phyloP scores from a whole-genome alignment of 352 stramenopile genomes.

The Globisporangium cystogenes region DNA sequence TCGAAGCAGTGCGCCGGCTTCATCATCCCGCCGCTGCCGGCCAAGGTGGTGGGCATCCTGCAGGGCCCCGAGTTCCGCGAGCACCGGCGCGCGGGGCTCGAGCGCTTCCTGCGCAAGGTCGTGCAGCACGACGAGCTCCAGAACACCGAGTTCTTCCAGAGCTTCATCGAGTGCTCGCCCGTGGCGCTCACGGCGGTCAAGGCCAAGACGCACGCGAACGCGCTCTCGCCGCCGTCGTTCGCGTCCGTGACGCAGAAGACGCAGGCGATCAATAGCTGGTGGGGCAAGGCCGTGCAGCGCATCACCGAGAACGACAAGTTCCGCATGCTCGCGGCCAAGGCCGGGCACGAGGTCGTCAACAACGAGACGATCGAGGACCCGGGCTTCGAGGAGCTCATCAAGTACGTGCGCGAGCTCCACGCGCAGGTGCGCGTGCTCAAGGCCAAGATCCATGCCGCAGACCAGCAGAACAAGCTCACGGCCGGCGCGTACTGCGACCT shows the following conservation, averaged over 20 bases:
- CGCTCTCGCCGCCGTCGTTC: constrained; percentile 23
- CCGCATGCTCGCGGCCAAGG: constrained; percentile 49
- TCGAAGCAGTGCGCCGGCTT: constrained; percentile 71
- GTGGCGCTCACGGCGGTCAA: constrained; percentile 76
- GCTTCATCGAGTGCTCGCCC: constrained; percentile 69
- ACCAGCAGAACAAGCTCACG: constrained; percentile 66
- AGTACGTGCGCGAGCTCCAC: constrained; percentile 64
- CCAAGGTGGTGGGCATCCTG: constrained; percentile 72
- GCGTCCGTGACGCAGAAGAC: constrained; percentile 52
- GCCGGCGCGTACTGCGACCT: constrained; percentile 79
- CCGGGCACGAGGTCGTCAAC: constrained; percentile 33
- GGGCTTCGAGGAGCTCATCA: constrained; percentile 54
- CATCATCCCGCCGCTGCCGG: constrained; percentile 77
- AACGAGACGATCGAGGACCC: constrained; percentile 57
- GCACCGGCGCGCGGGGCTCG: constrained; percentile 59
- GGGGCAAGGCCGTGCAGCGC: constrained; percentile 76
- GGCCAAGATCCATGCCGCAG: constrained; percentile 46
- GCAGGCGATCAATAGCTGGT: constrained; percentile 74
- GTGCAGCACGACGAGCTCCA: constrained; percentile 69
- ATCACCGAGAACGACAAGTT: constrained; percentile 79
- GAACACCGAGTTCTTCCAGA: constrained; percentile 60
- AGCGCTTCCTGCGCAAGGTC: constrained; percentile 79
- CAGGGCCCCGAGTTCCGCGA: constrained; percentile 80
- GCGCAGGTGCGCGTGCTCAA: constrained; percentile 60
- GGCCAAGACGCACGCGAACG: constrained; percentile 21